Base-by-base conservation (phyloP, 2,329 filamentous ascomycete species). In the Phialophora verrucosa region DNA sequence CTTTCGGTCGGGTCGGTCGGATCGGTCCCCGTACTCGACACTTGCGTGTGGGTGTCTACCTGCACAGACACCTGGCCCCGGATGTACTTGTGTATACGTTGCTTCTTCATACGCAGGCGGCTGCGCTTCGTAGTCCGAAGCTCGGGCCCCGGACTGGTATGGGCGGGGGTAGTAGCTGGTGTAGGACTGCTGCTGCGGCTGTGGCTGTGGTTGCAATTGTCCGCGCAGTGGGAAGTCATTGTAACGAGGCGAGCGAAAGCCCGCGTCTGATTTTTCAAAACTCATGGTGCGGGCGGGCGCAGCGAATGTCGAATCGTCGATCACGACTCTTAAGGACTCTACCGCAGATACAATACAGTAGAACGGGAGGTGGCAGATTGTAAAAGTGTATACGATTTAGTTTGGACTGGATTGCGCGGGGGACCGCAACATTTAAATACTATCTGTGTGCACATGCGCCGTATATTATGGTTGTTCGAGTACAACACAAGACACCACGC, bases 41-140 rank as follows among this genome's bases (percentile, higher is more conserved):
- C 23, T 20, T 17, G 55, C n/a, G 11, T 35, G 4, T 35, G 32
- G 32, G 11, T 12, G 10, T 35, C 10, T 35, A 11, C 11, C 32
- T 31, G 29, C 29, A 8, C 2, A 1, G 2, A 1, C 11, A 12
- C 32, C 32, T 12, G 32, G 10, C 11, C 32, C 3, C 2, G 32
- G 32, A 35, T 12, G 32, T 1, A 35, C 32, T 12, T 17, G 14
- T 3, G 38, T 25, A 17, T 35, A 44, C 7, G 20, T 25, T 7
- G 55, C n/a, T 38, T 35, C n/a, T 12, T 57, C n/a, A 17, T 57
- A 32, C 32, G 29, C 54, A 38, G 32, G 54, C 3, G 54, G 54
- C 10, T 7, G 20, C 17, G 23, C 6, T 8, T 12, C 8, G 6
- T 27, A 8, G 7, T n/a, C 17, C 6, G 14, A n/a, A n/a, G 6